Evolutionary conservation across 2,329 filamentous ascomycete species (phyloP), one percentile per base, ranked within the genome.

Genomic region (Verticillium klebahnii): DNA sequence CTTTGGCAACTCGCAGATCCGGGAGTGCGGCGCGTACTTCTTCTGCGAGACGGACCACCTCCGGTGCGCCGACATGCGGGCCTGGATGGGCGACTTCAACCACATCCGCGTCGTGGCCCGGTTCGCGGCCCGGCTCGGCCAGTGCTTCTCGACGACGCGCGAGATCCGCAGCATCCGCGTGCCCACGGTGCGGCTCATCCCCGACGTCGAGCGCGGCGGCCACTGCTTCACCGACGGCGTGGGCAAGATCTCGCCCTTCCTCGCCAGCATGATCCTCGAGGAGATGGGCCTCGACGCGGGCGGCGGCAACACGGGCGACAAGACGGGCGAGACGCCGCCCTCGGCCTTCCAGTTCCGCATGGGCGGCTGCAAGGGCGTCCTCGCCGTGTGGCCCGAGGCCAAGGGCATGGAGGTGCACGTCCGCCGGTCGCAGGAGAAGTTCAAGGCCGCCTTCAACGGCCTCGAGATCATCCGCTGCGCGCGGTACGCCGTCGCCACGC

Each of bases 91-190:
- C 0, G 78, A 89, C 15, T 96, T 99, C 69, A 82, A 81, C 15
- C 85, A 92, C 65, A 97, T 97, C 73, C 86, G 83, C 61, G 85
- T 90, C 31, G 85, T 96, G n/a, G 93, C 94, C 34, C 97, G 96
- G 70, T 91, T 93, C 72, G 91, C 92, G 57, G 92, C 95, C 32
- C 86, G 95, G 32, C 80, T 98, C 19, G 95, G 95, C 0, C 95
- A 98, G 74, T 97, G 93, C 72, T 97, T 99, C 71, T 97, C 95
- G 0, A 97, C 94, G 0, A 99, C 95, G 0, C 81, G 91, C 63
- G 87, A 90, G 12, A 87, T 96, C 52, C 82, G 80, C 32, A 83
- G 86, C 17, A 85, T 88, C 25, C 82, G 81, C 0, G 84, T 89
- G 7, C 85, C 85, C 0, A 79, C 81, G 1, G 79, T 84, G 14